Evolutionary conservation across 225 moss, liverwort and hornwort species (phyloP).

Genomic region (Marchantia polymorpha): DNA sequence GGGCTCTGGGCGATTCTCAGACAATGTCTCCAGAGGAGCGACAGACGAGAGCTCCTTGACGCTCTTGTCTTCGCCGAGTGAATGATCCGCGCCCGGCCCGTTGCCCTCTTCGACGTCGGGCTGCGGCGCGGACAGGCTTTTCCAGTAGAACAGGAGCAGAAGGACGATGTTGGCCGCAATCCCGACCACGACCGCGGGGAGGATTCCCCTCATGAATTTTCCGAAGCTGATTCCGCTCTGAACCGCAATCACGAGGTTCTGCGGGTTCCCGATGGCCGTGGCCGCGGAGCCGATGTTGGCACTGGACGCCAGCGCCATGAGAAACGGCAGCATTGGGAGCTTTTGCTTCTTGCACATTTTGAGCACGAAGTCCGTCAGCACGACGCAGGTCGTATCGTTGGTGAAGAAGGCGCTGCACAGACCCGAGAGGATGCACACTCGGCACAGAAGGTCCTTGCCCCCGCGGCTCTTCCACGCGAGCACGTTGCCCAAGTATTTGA

Average conservation of each 20-base stretch:
- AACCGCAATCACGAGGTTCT: constrained; percentile 87
- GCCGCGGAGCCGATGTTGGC: constrained; percentile 88
- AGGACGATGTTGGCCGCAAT: constrained; percentile 61
- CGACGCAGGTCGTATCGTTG: constrained; percentile 86
- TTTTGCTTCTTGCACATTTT: constrained; percentile 56
- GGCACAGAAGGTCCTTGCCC: constrained; percentile 63
- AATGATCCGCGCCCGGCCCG: background rate
- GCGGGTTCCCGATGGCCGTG: constrained; percentile 88
- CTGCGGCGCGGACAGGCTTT: constrained; percentile 24
- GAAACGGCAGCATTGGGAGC: constrained; percentile 58
- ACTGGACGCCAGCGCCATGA: constrained; percentile 75
- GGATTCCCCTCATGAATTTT: constrained; percentile 58
- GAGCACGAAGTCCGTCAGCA: constrained; percentile 73
- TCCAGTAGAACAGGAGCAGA: constrained; percentile 51
- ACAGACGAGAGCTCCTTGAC: constrained; percentile 6
- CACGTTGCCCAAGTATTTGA: constrained; percentile 44
- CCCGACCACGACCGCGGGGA: constrained; percentile 67
- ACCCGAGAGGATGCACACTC: constrained; percentile 65
- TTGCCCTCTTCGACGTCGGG: constrained; percentile 7
- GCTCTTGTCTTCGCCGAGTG: background rate
- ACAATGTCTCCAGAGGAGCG: background rate
- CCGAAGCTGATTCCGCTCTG: constrained; percentile 66
- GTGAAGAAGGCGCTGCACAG: constrained; percentile 85
- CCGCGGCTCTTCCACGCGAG: constrained; percentile 68
- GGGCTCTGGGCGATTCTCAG: background rate